Conservation (phyloP, 2,329 filamentous ascomycete species). For the Cladosporium sp. region DNA sequence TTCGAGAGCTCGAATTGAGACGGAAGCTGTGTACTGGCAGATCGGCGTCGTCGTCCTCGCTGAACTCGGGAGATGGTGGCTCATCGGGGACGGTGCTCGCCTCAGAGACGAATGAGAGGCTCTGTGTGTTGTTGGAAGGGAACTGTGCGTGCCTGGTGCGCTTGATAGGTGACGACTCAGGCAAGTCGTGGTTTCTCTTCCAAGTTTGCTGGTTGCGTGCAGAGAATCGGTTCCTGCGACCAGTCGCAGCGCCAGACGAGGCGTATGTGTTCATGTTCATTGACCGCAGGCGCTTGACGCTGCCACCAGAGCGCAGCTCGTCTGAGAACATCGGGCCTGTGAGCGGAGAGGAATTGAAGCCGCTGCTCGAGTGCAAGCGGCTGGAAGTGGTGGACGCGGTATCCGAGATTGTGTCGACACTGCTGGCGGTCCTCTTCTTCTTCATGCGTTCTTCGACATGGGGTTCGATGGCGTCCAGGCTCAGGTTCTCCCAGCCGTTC, state of each 20-base stretch:
- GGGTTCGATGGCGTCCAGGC: conserved; percentile 82
- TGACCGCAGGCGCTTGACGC: conserved; percentile 36
- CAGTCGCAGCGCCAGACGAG: conserved; percentile 36
- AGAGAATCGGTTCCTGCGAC: conserved; percentile 35
- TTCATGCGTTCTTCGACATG: conserved; percentile 78
- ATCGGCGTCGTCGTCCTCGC: conserved; percentile 81
- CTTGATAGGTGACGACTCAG: conserved; percentile 86
- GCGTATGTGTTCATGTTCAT: conserved; percentile 27
- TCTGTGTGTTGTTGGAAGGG: conserved; percentile 66
- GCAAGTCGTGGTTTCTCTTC: conserved; percentile 75
- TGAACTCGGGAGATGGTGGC: conserved; percentile 59
- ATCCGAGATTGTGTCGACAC: conserved; percentile 78
- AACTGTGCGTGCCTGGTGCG: conserved; percentile 74
- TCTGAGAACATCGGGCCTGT: conserved; percentile 84
- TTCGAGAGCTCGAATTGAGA: conserved; percentile 48
- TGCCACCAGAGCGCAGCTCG: conserved; percentile 68
- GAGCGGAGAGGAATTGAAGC: conserved; percentile 81
- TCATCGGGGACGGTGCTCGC: conserved; percentile 68
- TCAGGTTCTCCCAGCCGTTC: conserved; percentile 90
- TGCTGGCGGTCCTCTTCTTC: conserved; percentile 64
- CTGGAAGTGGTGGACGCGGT: conserved; percentile 84
- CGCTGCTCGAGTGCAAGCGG: conserved; percentile 66
- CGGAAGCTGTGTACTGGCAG: conserved; percentile 76
- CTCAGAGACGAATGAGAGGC: conserved; percentile 77
- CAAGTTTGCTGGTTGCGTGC: conserved; percentile 59